phyloP scores from a whole-genome alignment of 257 asterid species.

The Solanum chilense region DNA sequence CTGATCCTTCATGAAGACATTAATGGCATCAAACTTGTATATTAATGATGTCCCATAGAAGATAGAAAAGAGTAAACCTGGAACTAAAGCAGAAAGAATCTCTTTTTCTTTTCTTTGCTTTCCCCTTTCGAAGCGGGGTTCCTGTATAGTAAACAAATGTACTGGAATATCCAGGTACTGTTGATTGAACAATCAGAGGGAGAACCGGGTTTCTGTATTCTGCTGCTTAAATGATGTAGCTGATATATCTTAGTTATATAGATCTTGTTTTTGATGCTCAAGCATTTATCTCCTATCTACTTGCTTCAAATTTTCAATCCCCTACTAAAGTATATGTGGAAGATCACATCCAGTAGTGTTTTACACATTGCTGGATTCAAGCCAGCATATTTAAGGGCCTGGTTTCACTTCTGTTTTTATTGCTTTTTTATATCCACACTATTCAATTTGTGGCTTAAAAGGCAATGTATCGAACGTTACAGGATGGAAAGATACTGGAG shows the following conservation, averaged over 20 bases:
- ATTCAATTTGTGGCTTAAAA: background rate
- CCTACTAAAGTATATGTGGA: background rate
- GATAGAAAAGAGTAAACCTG: constrained; percentile 23
- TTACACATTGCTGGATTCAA: background rate
- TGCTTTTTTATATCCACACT: background rate
- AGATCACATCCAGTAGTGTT: background rate
- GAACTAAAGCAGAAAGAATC: constrained; percentile 22
- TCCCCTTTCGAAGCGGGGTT: background rate
- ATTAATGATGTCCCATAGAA: constrained; percentile 32
- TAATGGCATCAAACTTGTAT: constrained; percentile 31
- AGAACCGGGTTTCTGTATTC: background rate
- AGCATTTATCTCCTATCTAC: background rate
- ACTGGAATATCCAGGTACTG: background rate
- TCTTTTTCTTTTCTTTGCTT: constrained; percentile 6
- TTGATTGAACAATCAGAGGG: background rate
- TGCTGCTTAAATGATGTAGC: background rate
- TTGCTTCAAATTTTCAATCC: background rate
- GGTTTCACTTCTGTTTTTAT: background rate
- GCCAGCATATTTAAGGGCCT: background rate
- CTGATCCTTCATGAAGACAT: constrained; percentile 25
- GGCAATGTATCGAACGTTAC: background rate
- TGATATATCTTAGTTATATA: background rate
- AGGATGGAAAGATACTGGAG: background rate
- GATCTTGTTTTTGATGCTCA: background rate
- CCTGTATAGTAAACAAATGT: background rate